These are phyloP conservation scores for Lipomyces kockii DNA, from an alignment of 805 yeast species.

Conservation along the genomic window DNA sequence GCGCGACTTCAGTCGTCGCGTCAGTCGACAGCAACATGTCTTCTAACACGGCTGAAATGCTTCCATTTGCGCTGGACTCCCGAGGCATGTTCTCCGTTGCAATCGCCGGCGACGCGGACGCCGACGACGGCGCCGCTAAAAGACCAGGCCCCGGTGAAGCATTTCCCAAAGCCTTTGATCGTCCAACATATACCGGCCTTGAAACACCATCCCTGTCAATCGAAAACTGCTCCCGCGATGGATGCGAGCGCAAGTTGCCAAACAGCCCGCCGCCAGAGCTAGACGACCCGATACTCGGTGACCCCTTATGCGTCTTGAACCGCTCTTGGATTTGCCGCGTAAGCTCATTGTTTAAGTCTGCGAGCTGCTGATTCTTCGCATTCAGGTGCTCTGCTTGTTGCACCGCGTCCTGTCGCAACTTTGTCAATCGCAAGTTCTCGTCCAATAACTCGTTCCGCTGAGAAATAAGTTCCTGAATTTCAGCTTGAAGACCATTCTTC, in stretches of 20 bases:
- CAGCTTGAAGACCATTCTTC: slow-evolving; percentile 54
- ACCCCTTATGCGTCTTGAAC: slow-evolving; percentile 27
- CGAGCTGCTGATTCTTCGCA: slow-evolving; percentile 46
- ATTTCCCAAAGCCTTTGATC: not conserved
- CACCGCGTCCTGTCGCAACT: slow-evolving; percentile 39
- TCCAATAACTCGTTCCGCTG: slow-evolving; percentile 42
- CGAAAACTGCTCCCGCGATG: slow-evolving; percentile 6
- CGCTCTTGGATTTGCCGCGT: slow-evolving; percentile 45
- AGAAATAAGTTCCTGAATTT: slow-evolving; percentile 48
- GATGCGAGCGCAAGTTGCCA: slow-evolving; percentile 6
- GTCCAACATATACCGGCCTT: not conserved
- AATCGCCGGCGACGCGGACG: not conserved
- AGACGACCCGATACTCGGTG: slow-evolving; percentile 13
- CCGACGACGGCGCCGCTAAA: not conserved
- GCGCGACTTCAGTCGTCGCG: slow-evolving; percentile 5
- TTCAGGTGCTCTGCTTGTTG: slow-evolving; percentile 45
- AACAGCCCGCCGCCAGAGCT: slow-evolving; percentile 1
- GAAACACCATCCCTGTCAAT: not conserved
- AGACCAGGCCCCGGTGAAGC: not conserved
- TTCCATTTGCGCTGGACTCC: not conserved
- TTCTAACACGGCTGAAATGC: not conserved
- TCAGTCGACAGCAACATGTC: not conserved
- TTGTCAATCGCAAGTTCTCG: slow-evolving; percentile 42
- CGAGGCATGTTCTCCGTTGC: not conserved
- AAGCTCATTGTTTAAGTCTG: slow-evolving; percentile 48